A percentile compares a stretch with the other conserved stretches of the same genome.
Conservation (phyloP, 306 rosid genomes). For the Nissolia schottii region DNA sequence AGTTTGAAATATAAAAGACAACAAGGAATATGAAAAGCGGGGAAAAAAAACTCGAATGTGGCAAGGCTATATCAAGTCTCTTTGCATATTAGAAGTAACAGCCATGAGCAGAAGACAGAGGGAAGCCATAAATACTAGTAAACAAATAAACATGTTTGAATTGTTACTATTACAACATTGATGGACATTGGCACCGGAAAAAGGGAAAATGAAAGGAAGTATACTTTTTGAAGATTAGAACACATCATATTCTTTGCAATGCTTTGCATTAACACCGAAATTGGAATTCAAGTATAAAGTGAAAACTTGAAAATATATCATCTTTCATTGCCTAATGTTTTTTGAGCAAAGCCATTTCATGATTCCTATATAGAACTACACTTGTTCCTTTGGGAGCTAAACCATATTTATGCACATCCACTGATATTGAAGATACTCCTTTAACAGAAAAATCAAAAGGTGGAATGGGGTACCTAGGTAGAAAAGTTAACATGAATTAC, state of each 20-base stretch:
- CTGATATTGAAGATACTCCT: too few relatives aligned
- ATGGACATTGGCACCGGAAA: too few relatives aligned
- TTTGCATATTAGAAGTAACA: neutral
- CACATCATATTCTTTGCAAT: neutral
- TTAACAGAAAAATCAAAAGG: slow-evolving; percentile 84
- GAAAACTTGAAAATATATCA: too few relatives aligned
- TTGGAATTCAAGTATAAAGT: slow-evolving; percentile 1
- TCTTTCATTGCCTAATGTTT: too few relatives aligned
- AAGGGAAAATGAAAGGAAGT: neutral
- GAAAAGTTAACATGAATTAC: too few relatives aligned
- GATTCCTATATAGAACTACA: too few relatives aligned
- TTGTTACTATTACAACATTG: neutral
- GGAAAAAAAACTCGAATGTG: too few relatives aligned
- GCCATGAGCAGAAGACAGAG: neutral
- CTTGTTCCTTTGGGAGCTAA: too few relatives aligned
- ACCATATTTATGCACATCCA: too few relatives aligned
- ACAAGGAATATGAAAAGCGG: slow-evolving; percentile 34
- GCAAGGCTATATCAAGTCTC: neutral
- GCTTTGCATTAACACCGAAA: slow-evolving; percentile 1
- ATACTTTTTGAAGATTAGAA: neutral
- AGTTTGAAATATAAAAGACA: slow-evolving; percentile 26
- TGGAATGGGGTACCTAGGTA: slow-evolving; percentile 69
- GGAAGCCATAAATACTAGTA: neutral
- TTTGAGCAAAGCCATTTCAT: too few relatives aligned
- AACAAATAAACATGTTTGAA: neutral